These are phyloP conservation scores for Dictyostelium brefeldianum DNA, from an alignment of 78 protist species.

Conservation along the genomic window DNA sequence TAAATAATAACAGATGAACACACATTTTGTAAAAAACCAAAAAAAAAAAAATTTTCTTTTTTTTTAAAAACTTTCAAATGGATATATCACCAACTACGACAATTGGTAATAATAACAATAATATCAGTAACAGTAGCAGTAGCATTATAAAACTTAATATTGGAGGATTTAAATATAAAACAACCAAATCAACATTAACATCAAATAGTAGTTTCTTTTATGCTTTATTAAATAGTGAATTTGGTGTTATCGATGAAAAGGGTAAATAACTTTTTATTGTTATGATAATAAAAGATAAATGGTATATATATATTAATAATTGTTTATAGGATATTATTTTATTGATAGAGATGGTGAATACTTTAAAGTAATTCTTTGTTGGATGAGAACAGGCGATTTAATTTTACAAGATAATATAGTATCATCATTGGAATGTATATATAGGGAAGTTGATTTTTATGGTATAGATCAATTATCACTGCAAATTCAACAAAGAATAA, in stretches of 20 bases:
- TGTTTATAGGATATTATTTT: constrained; percentile 26
- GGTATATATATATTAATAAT: neutral
- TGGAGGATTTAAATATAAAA: constrained; percentile 30
- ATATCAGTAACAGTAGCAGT: too few relatives aligned
- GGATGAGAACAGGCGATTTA: constrained; percentile 33
- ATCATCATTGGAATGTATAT: neutral
- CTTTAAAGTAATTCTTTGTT: constrained; percentile 44
- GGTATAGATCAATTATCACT: neutral
- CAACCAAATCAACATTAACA: constrained; percentile 41
- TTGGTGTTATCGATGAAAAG: neutral
- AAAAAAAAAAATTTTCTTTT: too few relatives aligned
- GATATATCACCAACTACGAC: too few relatives aligned
- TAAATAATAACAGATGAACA: too few relatives aligned
- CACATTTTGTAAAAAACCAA: too few relatives aligned
- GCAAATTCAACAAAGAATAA: neutral
- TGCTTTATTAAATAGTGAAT: constrained; percentile 13
- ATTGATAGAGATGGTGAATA: constrained; percentile 70
- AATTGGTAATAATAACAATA: neutral
- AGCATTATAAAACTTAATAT: constrained; percentile 51
- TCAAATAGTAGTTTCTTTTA: constrained; percentile 21
- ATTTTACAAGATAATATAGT: neutral
- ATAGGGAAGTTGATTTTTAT: constrained; percentile 36
- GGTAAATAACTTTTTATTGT: neutral
- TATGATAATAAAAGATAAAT: neutral
- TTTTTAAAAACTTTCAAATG: too few relatives aligned